Evolutionary conservation across 805 yeast genomes (phyloP), one percentile per base, ranked within the genome.

Genomic region (Metschnikowia colocasiae): DNA sequence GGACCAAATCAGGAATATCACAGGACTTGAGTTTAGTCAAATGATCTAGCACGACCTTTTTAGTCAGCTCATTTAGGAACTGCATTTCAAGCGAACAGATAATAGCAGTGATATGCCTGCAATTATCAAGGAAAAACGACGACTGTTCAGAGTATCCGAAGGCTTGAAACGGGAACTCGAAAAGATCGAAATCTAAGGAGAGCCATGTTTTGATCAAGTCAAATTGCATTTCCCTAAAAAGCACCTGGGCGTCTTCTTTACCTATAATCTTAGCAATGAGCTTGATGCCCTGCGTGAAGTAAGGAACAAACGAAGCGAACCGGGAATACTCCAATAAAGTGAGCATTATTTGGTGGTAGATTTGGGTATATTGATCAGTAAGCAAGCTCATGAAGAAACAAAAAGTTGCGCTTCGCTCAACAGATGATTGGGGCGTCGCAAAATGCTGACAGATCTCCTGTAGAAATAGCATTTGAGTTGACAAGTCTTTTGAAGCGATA

Each of bases 191-290:
- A 3, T 63, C 60, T 44, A 62, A 64, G n/a, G 60, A 58, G 58
- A 64, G 62, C 82, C 82, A 79, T 18, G 63, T 63, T 46, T 65
- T 72, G 40, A 79, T 58, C 3, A 78, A 57, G 8, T 68, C 69
- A 30, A 66, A 53, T 40, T 60, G 65, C 23, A 65, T 55, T 10
- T 53, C 45, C 40, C 58, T 57, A 50, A 74, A 73, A 3, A 76
- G 47, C 1, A 39, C 43, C 13, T 37, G 51, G 0, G 61, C 34
- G 13, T 45, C 35, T 0, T 42, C 27, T 5, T 61, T 36, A 0
- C 51, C 49, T 32, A 59, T 51, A 4, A 27, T 22, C 1, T 18
- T 4, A 6, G 72, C 59, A 29, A 71, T 60, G 1, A 43, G 42
- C 1, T 26, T 25, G 3, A 76, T 43, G 3, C 73, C 55, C 10